These are phyloP conservation scores for Clonostachys rosea DNA, from an alignment of 2,329 filamentous ascomycete species.

Conservation along the genomic window DNA sequence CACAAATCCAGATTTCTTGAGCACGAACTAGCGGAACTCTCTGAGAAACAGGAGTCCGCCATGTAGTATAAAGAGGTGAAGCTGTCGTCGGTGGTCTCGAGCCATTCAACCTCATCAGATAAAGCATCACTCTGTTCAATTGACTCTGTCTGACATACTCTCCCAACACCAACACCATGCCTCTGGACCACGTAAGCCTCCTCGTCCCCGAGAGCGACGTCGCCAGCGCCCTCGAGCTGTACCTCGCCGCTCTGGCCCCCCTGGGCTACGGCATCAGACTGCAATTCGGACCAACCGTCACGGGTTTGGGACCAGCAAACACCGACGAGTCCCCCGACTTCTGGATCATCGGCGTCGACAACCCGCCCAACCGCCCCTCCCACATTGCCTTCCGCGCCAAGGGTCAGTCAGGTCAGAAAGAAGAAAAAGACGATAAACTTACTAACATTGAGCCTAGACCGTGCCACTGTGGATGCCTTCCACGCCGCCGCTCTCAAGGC, in stretches of 20 bases:
- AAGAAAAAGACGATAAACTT: no score
- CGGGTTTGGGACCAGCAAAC: slow-evolving; percentile 20
- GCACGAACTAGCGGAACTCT: no score
- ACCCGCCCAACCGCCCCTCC: slow-evolving; percentile 6
- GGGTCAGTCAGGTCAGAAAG: slow-evolving; percentile 9
- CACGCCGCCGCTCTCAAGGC: slow-evolving; percentile 31
- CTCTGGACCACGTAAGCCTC: slow-evolving; percentile 27
- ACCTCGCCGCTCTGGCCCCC: slow-evolving; percentile 24
- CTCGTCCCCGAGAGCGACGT: slow-evolving; percentile 16
- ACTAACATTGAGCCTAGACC: slow-evolving; percentile 21
- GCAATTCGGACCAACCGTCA: slow-evolving; percentile 16
- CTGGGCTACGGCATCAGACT: slow-evolving; percentile 24
- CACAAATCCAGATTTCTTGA: no score
- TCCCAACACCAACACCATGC: slow-evolving; percentile 14
- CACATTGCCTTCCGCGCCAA: slow-evolving; percentile 24
- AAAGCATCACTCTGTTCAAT: no score
- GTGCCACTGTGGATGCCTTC: slow-evolving; percentile 35
- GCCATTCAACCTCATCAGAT: no score
- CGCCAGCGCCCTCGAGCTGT: slow-evolving; percentile 21
- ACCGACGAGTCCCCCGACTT: slow-evolving; percentile 12
- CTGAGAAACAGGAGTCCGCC: no score
- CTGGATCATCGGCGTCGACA: slow-evolving; percentile 17
- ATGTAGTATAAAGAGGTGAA: no score
- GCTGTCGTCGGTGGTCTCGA: no score
- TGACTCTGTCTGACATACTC: no score